Conservation (phyloP, 768 basidiomycete genomes). For the Mycena rosella region DNA sequence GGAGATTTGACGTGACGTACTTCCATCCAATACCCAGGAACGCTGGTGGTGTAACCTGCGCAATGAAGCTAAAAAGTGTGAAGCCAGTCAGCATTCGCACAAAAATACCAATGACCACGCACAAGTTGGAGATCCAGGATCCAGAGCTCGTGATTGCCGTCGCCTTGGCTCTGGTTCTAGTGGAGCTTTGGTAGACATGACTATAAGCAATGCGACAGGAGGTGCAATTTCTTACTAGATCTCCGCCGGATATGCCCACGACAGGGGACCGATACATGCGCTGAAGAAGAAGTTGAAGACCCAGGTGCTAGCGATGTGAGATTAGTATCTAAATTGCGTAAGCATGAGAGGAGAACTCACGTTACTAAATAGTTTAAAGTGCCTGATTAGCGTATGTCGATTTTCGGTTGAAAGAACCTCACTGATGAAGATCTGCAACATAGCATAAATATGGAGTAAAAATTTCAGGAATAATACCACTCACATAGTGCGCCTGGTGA, state of each 20-base stretch:
- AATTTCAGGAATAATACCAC: constrained; percentile 22
- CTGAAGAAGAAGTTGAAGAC: constrained; percentile 64
- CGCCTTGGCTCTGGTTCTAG: constrained; percentile 57
- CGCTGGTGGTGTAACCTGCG: constrained; percentile 58
- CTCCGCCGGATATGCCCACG: constrained; percentile 61
- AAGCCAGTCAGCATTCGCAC: background rate
- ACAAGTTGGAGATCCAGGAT: constrained; percentile 62
- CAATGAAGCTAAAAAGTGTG: constrained; percentile 52
- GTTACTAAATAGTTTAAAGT: constrained; percentile 35
- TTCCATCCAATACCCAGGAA: constrained; percentile 58
- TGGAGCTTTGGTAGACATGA: constrained; percentile 43
- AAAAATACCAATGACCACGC: constrained; percentile 9
- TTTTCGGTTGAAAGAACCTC: constrained; percentile 24
- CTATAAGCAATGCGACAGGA: background rate
- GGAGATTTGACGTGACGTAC: constrained; percentile 39
- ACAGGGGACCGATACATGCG: constrained; percentile 58
- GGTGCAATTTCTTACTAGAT: constrained; percentile 45
- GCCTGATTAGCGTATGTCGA: background rate
- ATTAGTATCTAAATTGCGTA: background rate
- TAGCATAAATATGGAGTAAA: background rate
- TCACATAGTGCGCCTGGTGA: constrained; percentile 52
- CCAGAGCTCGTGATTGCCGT: constrained; percentile 59
- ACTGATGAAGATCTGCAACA: constrained; percentile 57
- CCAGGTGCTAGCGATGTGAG: constrained; percentile 50
- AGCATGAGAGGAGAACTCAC: constrained; percentile 31